Base-by-base conservation (phyloP, 805 yeast species). In the Metschnikowia cubensis region DNA sequence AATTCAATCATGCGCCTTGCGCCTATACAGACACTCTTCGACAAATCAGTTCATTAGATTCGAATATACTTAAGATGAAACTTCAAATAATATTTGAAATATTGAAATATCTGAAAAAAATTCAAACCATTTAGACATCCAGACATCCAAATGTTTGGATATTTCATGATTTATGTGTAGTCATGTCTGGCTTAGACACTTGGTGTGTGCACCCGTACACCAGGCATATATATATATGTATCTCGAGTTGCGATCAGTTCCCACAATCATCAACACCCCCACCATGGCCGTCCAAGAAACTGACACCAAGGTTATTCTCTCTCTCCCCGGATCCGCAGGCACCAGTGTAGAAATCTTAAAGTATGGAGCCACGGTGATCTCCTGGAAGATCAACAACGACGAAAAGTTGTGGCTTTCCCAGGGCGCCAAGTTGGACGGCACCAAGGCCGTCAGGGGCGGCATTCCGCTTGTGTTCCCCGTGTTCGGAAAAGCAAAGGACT, bases 361-460 rank as follows among this genome's bases (percentile, higher is more conserved):
- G 53, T 88, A 80, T 58, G 99, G 99, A 33, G 99, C 98, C 49
- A 88, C 91, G 18, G 83, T 91, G 3, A 67, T 80, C 33, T 87
- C 96, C 1, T 94, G 98, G 98, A 61, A 60, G 40, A 76, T 71
- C 45, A 70, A 77, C 20, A 88, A 86, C 32, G 67, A 73, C 47
- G 97, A 94, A 67, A 91, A 88, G 69, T 75, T 94, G 50, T 94
- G 96, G 96, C 71, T 85, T 31, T 80, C 85, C 6, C 66, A 73
- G 10, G 92, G 80, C 35, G 96, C 98, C 42, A 82, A 83, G 60
- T 71, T 92, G 53, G 98, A 94, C 63, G 98, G 98, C 10, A 71
- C 92, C 41, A 87, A 86, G 63, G 95, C 99, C 1, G 97, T 94
- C 17, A 81, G 99, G 66, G 99, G 99, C 56, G 99, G 99, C 46